Base-by-base conservation (phyloP, 768 basidiomycete genomes). In the Suillus occidentalis region DNA sequence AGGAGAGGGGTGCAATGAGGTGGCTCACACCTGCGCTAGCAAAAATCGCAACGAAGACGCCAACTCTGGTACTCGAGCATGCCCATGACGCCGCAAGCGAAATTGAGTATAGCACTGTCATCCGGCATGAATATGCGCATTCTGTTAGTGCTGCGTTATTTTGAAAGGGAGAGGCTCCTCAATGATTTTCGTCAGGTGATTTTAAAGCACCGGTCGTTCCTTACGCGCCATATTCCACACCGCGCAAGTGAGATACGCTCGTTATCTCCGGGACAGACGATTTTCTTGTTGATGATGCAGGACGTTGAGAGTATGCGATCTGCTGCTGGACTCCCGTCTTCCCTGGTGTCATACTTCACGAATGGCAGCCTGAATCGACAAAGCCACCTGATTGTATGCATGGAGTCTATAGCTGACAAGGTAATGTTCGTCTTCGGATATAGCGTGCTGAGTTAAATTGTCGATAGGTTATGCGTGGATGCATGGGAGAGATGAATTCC, bases 281-380 rank as follows among this genome's bases (percentile, higher is more conserved):
- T 97, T 58, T 92, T 98, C 72, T 79, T 97, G 61, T 78, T 94
- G 57, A 86, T 89, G 2, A 89, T 95, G 82, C 89, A 94, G 68
- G 94, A 96, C 69, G 83, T 97, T 65, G 97, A 99, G 72, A 85
- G 85, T 61, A 88, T 95, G 84, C 89, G 96, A 20, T 90, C 94
- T 49, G 85, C 89, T 18, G 82, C 85, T 2, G 94, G 94, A 4
- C 78, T 89, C 25, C 89, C 95, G 0, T 92, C 94, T 1, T 91
- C 92, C 3, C 75, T 99, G 20, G 87, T 92, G 36, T 84, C 87
- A 37, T 98, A 97, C 77, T 97, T 97, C 75, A 83, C 87, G 69
- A 97, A 98, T 72, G 87, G 89, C 60, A 91, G 89, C 60, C 78
- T 98, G 63, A 97, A 97, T 74, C 83, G 82, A 45, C 87, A 91